phyloP scores from a whole-genome alignment of 495 filamentous ascomycete genomes.

The Tetracladium marchalianum region DNA sequence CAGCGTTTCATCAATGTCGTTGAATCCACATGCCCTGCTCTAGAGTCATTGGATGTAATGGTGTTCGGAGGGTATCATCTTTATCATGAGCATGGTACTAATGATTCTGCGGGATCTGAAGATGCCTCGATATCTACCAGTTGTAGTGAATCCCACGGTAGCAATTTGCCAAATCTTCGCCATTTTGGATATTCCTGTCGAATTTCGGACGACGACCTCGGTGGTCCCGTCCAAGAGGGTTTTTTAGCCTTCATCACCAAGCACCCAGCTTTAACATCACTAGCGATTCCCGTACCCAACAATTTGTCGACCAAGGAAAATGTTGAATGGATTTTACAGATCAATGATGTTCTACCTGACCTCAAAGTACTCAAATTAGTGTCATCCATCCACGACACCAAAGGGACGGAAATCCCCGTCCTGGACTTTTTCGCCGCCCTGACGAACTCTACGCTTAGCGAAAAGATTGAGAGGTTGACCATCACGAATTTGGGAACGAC shows the following conservation, averaged over 20 bases:
- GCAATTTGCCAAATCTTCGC: neutral
- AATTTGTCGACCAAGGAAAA: neutral
- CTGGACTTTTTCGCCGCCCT: constrained; percentile 4
- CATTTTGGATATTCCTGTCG: constrained; percentile 2
- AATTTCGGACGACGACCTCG: neutral
- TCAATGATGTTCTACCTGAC: neutral
- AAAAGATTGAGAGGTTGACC: constrained; percentile 6
- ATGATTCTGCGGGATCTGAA: no score
- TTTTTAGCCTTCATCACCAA: neutral
- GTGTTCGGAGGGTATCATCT: no score
- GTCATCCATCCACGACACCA: neutral
- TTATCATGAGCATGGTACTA: no score
- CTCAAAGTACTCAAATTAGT: constrained; percentile 2
- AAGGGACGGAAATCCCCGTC: neutral
- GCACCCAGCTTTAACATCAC: constrained; percentile 3
- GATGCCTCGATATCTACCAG: neutral
- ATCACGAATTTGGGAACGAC: neutral
- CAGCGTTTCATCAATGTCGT: constrained; percentile 4
- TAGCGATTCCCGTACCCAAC: neutral
- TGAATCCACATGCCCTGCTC: constrained; percentile 9
- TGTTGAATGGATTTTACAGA: constrained; percentile 1
- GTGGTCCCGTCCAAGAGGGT: neutral
- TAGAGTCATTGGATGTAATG: constrained; percentile 5
- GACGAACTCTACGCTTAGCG: neutral
- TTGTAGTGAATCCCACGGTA: no score